Conservation (phyloP, 768 basidiomycete species). For the Lactarius trivialis region DNA sequence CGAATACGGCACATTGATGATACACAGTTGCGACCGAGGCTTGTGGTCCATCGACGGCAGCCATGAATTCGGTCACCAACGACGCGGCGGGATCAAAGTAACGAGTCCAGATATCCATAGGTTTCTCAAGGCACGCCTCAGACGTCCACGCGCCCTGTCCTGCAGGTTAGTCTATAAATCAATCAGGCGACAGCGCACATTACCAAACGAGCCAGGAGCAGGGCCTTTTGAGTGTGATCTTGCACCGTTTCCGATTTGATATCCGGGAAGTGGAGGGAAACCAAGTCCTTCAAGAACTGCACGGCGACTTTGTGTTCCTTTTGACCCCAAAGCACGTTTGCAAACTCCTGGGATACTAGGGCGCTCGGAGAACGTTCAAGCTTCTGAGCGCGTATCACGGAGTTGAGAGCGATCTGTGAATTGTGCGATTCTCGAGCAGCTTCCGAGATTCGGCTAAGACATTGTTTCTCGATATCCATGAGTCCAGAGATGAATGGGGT, state of each 20-base stretch:
- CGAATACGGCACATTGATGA: conserved; percentile 81
- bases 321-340: conserved; percentile 84
- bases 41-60: conserved; percentile 14
- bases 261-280: conserved; percentile 24
- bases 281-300: conserved; percentile 51
- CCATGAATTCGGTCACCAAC: conserved; percentile 26
- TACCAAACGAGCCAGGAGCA: conserved; percentile 61
- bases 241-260: conserved; percentile 5
- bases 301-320: conserved; percentile 82
- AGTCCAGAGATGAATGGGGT: conserved; percentile 48
- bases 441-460: conserved; percentile 63
- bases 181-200: conserved; percentile 23
- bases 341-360: conserved; percentile 74
- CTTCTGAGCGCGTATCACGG: conserved; percentile 67
- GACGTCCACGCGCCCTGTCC: conserved; percentile 84
- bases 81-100: conserved; percentile 65
- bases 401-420: conserved; percentile 79
- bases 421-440: conserved; percentile 65
- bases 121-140: conserved; percentile 76
- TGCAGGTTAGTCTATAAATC: neutral
- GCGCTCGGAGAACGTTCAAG: conserved; percentile 43
- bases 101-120: conserved; percentile 56
- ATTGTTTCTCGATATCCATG: conserved; percentile 55
- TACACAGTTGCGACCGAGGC: conserved; percentile 48
- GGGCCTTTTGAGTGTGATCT: conserved; percentile 29